Evolutionary conservation across 1,139 yeast species (phyloP).

Genomic region (Yarrowia galli): DNA sequence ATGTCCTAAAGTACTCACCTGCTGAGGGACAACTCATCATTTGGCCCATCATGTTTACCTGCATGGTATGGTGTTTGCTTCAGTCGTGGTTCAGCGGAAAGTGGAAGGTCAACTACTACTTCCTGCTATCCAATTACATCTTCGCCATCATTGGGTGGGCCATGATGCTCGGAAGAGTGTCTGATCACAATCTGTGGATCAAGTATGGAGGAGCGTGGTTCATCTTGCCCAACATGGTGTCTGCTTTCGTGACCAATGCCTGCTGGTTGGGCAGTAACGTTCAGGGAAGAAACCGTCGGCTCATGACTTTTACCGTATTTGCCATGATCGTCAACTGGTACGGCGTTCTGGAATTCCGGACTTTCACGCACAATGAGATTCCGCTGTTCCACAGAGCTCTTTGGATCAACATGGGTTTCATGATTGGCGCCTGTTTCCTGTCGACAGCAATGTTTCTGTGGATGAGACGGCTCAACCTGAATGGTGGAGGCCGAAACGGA

Average conservation of each 20-base stretch:
- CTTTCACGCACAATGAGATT: not conserved
- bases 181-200: conserved; percentile 5
- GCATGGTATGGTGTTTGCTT: conserved; percentile 14
- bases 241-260: conserved; percentile 1
- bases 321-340: conserved; percentile 28
- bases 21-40: not conserved
- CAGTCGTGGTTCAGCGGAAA: conserved; percentile 4
- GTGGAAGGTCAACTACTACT: conserved; percentile 4
- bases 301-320: conserved; percentile 12
- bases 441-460: not conserved
- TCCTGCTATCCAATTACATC: conserved; percentile 12
- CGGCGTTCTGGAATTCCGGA: not conserved
- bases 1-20: not conserved
- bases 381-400: not conserved
- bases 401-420: conserved; percentile 16
- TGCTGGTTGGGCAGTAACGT: conserved; percentile 19
- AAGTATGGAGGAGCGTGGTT: conserved; percentile 28
- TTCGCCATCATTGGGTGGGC: conserved; percentile 15
- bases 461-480: not conserved
- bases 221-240: conserved; percentile 6
- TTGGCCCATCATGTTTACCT: conserved; percentile 12
- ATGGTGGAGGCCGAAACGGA: not conserved
- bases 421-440: conserved; percentile 10
- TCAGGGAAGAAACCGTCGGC: conserved; percentile 20
- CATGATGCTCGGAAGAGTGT: not conserved